Base-by-base conservation (phyloP, 2,329 filamentous ascomycete genomes). In the Aspergillus glaucus region DNA sequence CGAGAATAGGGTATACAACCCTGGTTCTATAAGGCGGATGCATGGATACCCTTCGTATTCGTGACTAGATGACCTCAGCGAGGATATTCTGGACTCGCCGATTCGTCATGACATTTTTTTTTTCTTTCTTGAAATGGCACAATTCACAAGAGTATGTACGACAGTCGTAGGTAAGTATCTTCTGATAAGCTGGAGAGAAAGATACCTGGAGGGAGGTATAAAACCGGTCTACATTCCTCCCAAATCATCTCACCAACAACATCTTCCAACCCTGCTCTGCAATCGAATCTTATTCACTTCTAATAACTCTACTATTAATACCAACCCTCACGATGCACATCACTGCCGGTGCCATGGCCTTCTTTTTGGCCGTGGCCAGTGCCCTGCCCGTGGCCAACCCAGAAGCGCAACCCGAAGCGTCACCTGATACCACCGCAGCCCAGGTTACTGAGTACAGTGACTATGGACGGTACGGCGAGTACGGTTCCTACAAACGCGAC, bases 381-480 rank as follows among this genome's bases (percentile, higher is more conserved):
- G 41, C 41, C 24, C 22, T 43, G 7, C 41, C 41, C n/a, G 22
- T 43, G 14, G 22, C 41, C 41, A 26, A 26, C 8, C 41, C 41
- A 4, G 12, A 43, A 5, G 41, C 22, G 21, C 49, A 55, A 51
- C 56, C 55, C 52, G 55, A 52, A 49, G 56, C 45, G 52, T 51
- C 46, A 22, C 45, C 30, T 24, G 51, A 49, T 26, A 50, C 52
- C n/a, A 46, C 43, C n/a, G 43, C 41, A 3, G 50, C 50, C 7
- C 40, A 39, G 4, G 42, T 40, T 15, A 57, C 42, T 12, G 43
- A 53, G 34, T 51, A 52, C 12, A 50, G 52, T 36, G 45, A 49
- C 32, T 52, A 56, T 30, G 43, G 48, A 12, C 28, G 48, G n/a
- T 51, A 55, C 41, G 52, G 41, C 45, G 24, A 41, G 28, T 45